Evolutionary conservation across 1,284 basidiomycete genomes (phyloP).

Genomic region (Ceratobasidium sp.): DNA sequence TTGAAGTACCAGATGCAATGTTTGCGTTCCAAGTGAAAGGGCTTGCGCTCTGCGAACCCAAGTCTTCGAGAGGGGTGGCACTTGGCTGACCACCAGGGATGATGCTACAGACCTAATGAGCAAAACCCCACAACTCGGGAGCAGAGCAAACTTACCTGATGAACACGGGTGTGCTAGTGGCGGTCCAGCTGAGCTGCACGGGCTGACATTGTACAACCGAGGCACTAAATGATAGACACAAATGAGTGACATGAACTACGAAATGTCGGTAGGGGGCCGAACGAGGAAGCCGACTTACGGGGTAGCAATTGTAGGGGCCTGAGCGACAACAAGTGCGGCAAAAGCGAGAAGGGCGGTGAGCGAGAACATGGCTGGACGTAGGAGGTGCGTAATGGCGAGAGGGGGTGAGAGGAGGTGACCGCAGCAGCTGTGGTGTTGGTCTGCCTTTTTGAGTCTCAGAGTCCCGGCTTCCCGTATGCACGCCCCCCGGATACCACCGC

Average conservation of each 20-base stretch:
- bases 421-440: background rate
- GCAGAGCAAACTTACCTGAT: slow-evolving; percentile 13
- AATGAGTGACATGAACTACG: background rate
- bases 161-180: slow-evolving; percentile 16
- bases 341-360: slow-evolving; percentile 31
- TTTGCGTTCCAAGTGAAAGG: slow-evolving; percentile 23
- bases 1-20: background rate
- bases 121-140: background rate
- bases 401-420: slow-evolving; percentile 10
- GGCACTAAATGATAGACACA: slow-evolving; percentile 1
- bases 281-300: slow-evolving; percentile 39
- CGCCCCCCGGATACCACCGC: slow-evolving; percentile 23
- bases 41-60: slow-evolving; percentile 10
- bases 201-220: slow-evolving; percentile 34
- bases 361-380: slow-evolving; percentile 26
- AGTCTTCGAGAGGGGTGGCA: slow-evolving; percentile 22
- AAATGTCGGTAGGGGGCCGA: slow-evolving; percentile 11
- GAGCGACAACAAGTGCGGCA: slow-evolving; percentile 38
- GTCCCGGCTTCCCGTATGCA: slow-evolving; percentile 17
- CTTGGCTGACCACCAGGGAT: slow-evolving; percentile 36
- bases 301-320: slow-evolving; percentile 39
- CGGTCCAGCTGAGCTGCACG: slow-evolving; percentile 12
- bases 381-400: slow-evolving; percentile 9
- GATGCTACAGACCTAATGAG: slow-evolving; percentile 3
- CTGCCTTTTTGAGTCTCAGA: slow-evolving; percentile 31